Base-by-base conservation (phyloP, 805 yeast genomes). In the Ogataea glucozyma region DNA sequence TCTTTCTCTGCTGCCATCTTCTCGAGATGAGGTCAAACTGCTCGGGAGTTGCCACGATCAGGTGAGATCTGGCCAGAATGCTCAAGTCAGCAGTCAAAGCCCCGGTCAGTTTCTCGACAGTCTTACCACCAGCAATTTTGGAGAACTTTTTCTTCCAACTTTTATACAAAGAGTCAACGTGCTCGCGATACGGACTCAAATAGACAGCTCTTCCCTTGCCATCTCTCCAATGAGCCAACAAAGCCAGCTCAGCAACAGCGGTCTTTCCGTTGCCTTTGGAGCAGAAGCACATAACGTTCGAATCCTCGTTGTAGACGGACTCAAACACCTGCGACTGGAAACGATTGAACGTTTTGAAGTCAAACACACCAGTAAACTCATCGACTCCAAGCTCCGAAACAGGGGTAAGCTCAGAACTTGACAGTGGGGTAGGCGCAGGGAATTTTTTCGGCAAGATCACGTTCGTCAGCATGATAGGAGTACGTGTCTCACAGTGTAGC, bases 211-310 rank as follows among this genome's bases (percentile, higher is more conserved):
- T 75, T 1, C 91, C 91, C 27, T 72, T 73, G 42, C 76, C 80
- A 43, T 78, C 76, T 34, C 71, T 75, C 93, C 95, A 88, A 48
- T 83, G 85, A 33, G 75, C 74, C 51, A 88, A 60, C 1, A 90
- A 61, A 0, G 95, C 85, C 33, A 90, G 51, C 56, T 87, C 91
- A 0, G 87, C 91, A 48, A 83, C 65, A 0, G 66, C 72, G 0
- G 88, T 79, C 56, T 85, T 87, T 0, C 95, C 96, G 23, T 81
- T 73, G 1, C 93, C 93, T 52, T 85, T 83, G 0, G 91, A 67
- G 18, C 82, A 71, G 2, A 95, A 93, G 36, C 88, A 63, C 46
- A 89, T 75, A 0, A 81, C 62, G 47, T 73, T 84, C 1, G 49
- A 46, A 45, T 78, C 74, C 0, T 80, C 67, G 29, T 76, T 70